These are phyloP conservation scores for Starmerella etchellsii DNA, from an alignment of 805 yeast genomes.

Conservation along the genomic window DNA sequence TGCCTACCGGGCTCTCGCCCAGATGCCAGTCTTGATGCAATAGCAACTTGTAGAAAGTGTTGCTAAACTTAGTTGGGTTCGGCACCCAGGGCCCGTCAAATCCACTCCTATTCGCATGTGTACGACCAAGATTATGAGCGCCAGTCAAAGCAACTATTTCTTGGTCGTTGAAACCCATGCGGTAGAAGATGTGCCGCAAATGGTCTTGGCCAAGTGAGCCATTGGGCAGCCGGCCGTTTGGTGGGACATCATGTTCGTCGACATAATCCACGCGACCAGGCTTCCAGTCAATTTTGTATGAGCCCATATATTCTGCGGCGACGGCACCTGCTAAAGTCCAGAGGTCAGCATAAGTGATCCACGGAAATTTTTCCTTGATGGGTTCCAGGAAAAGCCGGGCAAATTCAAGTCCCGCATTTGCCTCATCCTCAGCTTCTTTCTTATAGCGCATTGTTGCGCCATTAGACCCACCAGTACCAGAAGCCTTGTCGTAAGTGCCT, in stretches of 20 bases:
- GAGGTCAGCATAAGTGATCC: constrained; percentile 52
- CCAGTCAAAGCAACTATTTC: constrained; percentile 53
- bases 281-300: constrained; percentile 65
- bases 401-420: constrained; percentile 37
- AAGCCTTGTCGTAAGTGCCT: constrained; percentile 58
- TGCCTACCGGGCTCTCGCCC: constrained; percentile 30
- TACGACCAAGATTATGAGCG: constrained; percentile 51
- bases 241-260: constrained; percentile 43
- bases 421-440: constrained; percentile 34
- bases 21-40: constrained; percentile 43
- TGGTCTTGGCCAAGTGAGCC: constrained; percentile 44
- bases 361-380: constrained; percentile 43
- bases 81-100: constrained; percentile 88
- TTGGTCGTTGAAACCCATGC: constrained; percentile 49
- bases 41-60: constrained; percentile 54
- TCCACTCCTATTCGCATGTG: constrained; percentile 54
- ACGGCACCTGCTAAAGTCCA: constrained; percentile 62
- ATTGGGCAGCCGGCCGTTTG: constrained; percentile 50
- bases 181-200: constrained; percentile 39
- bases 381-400: constrained; percentile 48
- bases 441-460: constrained; percentile 43
- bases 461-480: constrained; percentile 40
- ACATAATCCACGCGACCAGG: constrained; percentile 54
- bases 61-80: constrained; percentile 58
- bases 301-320: constrained; percentile 51